Conservation (phyloP, 169 alveolate genomes). For the Babesia microti region DNA sequence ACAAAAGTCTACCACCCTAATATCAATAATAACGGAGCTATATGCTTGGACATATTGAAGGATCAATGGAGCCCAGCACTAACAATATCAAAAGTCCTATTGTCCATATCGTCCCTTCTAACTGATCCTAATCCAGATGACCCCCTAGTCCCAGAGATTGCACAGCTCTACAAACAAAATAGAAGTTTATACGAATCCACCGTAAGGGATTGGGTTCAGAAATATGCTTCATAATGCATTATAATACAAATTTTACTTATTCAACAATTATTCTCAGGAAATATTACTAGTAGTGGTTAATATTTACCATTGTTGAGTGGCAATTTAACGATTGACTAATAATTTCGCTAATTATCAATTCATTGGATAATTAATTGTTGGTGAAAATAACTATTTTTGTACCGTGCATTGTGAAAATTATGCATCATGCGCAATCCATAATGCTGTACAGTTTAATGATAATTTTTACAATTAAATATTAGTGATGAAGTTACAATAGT, state of each 20-base stretch:
- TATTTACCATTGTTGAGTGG: too few relatives aligned
- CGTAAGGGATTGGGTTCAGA: conserved; percentile 98
- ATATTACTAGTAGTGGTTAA: too few relatives aligned
- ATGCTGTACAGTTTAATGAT: too few relatives aligned
- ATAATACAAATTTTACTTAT: conserved; percentile 2
- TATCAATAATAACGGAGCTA: conserved; percentile 91
- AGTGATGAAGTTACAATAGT: too few relatives aligned
- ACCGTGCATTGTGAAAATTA: too few relatives aligned
- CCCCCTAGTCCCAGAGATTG: conserved; percentile 99
- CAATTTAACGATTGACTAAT: too few relatives aligned
- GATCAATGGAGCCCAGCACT: conserved; percentile 99
- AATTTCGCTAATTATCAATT: too few relatives aligned
- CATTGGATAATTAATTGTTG: too few relatives aligned
- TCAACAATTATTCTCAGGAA: too few relatives aligned
- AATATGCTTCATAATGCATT: conserved; percentile 74
- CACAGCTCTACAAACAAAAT: conserved; percentile 90
- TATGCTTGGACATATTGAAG: conserved; percentile 95
- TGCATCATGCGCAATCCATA: too few relatives aligned
- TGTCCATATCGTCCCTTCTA: conserved; percentile 93
- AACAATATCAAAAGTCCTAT: conserved; percentile 93
- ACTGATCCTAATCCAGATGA: conserved; percentile 98
- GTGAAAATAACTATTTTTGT: too few relatives aligned
- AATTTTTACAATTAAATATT: too few relatives aligned
- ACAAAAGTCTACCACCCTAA: conserved; percentile 98
- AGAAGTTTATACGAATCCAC: conserved; percentile 86